phyloP scores from a whole-genome alignment of 2,329 filamentous ascomycete genomes.

The Aspergillus novofumigatus region DNA sequence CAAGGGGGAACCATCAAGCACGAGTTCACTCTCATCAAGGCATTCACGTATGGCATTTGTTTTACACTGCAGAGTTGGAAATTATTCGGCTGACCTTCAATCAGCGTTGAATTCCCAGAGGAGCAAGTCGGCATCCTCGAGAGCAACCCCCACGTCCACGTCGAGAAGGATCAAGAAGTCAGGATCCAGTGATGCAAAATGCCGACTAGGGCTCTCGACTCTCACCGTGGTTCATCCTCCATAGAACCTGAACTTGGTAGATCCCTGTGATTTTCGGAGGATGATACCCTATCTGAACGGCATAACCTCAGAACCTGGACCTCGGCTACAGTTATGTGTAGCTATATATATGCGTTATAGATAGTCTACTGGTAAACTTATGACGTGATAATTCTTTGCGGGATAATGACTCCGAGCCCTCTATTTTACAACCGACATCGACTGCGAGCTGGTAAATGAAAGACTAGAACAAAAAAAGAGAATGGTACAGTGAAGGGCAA shows the following conservation, averaged over 20 bases:
- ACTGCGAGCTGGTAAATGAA: neutral
- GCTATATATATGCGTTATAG: conserved; percentile 17
- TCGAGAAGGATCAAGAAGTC: conserved; percentile 71
- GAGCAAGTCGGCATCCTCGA: conserved; percentile 64
- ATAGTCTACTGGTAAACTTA: conserved; percentile 7
- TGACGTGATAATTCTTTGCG: neutral
- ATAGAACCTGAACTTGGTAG: neutral
- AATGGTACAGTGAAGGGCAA: neutral
- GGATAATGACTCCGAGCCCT: neutral
- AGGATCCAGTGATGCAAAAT: conserved; percentile 59
- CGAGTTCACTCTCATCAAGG: conserved; percentile 84
- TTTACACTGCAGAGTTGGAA: neutral
- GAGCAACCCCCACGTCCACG: conserved; percentile 67
- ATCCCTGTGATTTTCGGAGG: neutral
- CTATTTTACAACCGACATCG: neutral
- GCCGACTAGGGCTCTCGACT: neutral
- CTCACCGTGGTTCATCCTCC: neutral
- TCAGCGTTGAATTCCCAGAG: conserved; percentile 68
- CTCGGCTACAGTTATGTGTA: neutral
- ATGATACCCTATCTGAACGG: neutral
- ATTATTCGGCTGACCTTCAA: conserved; percentile 5
- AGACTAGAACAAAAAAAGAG: neutral
- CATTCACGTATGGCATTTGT: conserved; percentile 69
- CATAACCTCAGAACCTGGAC: neutral
- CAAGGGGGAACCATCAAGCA: conserved; percentile 81